Conservation (phyloP, 192 early-diverging fungal species). For the Coemansia sp. region DNA sequence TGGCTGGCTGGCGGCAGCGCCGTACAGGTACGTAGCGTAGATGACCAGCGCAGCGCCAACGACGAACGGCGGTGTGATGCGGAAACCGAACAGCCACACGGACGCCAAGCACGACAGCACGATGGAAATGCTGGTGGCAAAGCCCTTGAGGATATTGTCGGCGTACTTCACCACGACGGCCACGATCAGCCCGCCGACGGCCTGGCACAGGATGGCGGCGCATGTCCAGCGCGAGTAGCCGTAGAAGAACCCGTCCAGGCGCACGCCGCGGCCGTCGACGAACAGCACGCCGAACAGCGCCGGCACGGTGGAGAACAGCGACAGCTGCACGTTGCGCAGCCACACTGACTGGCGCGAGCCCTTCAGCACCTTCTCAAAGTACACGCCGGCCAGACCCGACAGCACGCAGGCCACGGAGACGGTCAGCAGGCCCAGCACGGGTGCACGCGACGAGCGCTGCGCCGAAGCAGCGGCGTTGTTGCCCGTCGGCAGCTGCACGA, state of each 20-base stretch:
- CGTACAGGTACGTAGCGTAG: constrained; percentile 76
- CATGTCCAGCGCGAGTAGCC: constrained; percentile 83
- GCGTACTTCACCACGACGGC: constrained; percentile 97
- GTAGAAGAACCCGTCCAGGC: constrained; percentile 84
- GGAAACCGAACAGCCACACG: constrained; percentile 81
- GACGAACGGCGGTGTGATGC: constrained; percentile 67
- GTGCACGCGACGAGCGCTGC: constrained; percentile 1
- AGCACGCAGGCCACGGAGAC: constrained; percentile 83
- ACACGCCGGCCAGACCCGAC: constrained; percentile 95
- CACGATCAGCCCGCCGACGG: constrained; percentile 90
- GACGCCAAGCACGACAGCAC: constrained; percentile 84
- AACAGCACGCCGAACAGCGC: constrained; percentile 75
- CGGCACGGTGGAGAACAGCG: constrained; percentile 76
- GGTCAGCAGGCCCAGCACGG: constrained; percentile 71
- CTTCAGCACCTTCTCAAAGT: constrained; percentile 99
- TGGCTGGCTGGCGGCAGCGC: constrained; percentile 13
- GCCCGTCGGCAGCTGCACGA: constrained; percentile 73
- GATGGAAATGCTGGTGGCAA: constrained; percentile 95
- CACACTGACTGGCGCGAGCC: constrained; percentile 77
- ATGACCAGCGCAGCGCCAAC: constrained; percentile 71
- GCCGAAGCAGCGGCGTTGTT: neutral
- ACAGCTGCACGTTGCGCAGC: constrained; percentile 91
- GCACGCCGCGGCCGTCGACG: constrained; percentile 70
- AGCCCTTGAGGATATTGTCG: constrained; percentile 99
- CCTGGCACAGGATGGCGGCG: constrained; percentile 82